phyloP scores from a whole-genome alignment of 164 flowering plant species.

The Aristolochia fimbriata region DNA sequence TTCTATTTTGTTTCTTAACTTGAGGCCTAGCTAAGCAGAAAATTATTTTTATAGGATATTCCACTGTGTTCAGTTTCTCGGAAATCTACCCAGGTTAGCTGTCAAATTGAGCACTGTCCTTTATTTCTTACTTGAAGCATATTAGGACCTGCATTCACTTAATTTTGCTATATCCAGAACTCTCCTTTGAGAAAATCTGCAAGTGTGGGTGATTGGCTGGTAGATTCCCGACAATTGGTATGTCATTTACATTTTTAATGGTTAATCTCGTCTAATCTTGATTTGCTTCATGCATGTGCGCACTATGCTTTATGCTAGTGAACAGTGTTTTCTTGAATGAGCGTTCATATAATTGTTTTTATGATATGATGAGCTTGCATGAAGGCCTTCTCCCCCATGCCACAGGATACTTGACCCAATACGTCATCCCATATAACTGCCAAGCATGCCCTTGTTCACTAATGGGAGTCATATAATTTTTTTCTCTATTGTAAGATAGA shows the following conservation, averaged over 20 bases:
- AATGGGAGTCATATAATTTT: too few species aligned
- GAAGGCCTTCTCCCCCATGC: too few species aligned
- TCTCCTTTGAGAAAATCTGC: slow-evolving; percentile 94
- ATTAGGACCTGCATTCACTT: neutral
- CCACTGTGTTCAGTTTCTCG: slow-evolving; percentile 55
- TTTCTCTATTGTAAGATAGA: too few species aligned
- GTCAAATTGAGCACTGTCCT: neutral
- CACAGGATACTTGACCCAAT: too few species aligned
- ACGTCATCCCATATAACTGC: too few species aligned
- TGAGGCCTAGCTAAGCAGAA: slow-evolving; percentile 19
- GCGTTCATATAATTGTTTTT: too few species aligned
- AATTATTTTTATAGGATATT: slow-evolving; percentile 49
- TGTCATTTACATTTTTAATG: slow-evolving; percentile 9
- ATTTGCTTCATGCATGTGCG: too few species aligned
- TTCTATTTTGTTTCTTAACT: slow-evolving; percentile 6
- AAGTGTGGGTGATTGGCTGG: slow-evolving; percentile 88
- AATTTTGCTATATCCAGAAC: slow-evolving; percentile 35
- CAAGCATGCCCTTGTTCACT: too few species aligned
- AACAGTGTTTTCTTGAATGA: too few species aligned
- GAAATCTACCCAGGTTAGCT: slow-evolving; percentile 57
- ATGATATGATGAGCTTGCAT: too few species aligned
- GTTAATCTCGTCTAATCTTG: too few species aligned
- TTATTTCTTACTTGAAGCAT: neutral
- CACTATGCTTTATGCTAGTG: too few species aligned
- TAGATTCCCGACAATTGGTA: slow-evolving; percentile 66